Evolutionary conservation across 495 filamentous ascomycete species (phyloP).

Genomic region (Penicillium maclennaniae): DNA sequence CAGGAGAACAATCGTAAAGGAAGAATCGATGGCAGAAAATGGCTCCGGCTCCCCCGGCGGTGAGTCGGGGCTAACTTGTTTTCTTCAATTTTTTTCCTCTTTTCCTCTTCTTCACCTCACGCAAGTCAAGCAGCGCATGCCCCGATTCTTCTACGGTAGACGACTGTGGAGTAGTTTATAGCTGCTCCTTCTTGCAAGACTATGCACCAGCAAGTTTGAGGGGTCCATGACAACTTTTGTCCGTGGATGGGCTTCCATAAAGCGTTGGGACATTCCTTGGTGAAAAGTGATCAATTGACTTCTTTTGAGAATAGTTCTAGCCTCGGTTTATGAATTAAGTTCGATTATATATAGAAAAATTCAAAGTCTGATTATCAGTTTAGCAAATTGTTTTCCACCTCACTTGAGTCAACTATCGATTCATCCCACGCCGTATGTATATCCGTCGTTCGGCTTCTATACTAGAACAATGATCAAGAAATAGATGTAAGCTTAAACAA

Average conservation of each 20-base stretch:
- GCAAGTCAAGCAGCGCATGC: constrained; percentile 38
- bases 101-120: constrained; percentile 28
- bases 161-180: constrained; percentile 26
- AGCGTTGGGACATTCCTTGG: constrained; percentile 38
- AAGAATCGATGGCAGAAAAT: constrained; percentile 17
- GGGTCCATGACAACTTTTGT: constrained; percentile 37
- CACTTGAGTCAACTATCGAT: too few relatives aligned
- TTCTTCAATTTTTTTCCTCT: constrained; percentile 7
- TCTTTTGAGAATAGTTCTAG: too few relatives aligned
- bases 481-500: too few relatives aligned
- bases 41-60: constrained; percentile 5
- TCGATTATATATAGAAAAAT: too few relatives aligned
- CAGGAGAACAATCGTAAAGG: constrained; percentile 22
- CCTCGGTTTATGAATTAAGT: too few relatives aligned
- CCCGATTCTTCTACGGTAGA: constrained; percentile 21
- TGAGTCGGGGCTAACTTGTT: constrained; percentile 1
- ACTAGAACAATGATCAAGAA: too few relatives aligned
- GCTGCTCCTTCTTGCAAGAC: constrained; percentile 37
- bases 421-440: too few relatives aligned
- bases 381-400: too few relatives aligned
- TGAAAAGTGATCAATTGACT: not conserved
- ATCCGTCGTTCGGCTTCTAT: too few relatives aligned
- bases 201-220: constrained; percentile 48
- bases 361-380: too few relatives aligned
- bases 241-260: constrained; percentile 49